phyloP scores from a whole-genome alignment of 1,284 basidiomycete species.

The Stereum hirsutum region DNA sequence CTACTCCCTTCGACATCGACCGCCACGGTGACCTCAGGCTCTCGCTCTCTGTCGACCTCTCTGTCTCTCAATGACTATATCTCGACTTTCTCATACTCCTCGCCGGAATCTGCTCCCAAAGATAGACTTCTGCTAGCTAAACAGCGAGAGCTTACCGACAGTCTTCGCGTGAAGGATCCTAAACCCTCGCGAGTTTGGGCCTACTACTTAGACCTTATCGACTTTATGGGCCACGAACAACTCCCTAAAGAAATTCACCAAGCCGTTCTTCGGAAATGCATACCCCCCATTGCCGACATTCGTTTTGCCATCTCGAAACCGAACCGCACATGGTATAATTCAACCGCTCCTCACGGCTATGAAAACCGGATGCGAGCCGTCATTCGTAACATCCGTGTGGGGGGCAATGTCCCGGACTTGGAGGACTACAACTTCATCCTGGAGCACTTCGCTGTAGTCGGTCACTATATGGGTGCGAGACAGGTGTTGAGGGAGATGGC shows the following conservation, averaged over 20 bases:
- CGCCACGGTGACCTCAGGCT: too few species aligned
- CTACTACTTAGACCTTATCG: slow-evolving; percentile 47
- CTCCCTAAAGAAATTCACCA: slow-evolving; percentile 60
- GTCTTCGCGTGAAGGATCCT: slow-evolving; percentile 5
- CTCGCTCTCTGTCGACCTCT: too few species aligned
- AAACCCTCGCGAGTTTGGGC: slow-evolving; percentile 47
- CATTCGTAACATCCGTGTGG: slow-evolving; percentile 56
- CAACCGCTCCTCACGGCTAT: slow-evolving; percentile 34
- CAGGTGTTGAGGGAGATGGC: slow-evolving; percentile 53
- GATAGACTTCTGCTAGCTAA: too few species aligned
- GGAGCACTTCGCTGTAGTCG: slow-evolving; percentile 63
- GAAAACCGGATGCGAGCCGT: slow-evolving; percentile 56
- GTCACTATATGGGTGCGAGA: slow-evolving; percentile 49
- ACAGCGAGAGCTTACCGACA: too few species aligned
- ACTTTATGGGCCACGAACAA: slow-evolving; percentile 30
- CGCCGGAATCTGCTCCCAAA: too few species aligned
- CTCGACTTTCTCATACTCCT: too few species aligned
- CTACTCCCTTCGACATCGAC: too few species aligned
- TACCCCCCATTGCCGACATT: slow-evolving; percentile 33
- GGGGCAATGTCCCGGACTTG: slow-evolving; percentile 37
- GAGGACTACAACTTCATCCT: slow-evolving; percentile 69
- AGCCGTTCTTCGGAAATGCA: slow-evolving; percentile 55
- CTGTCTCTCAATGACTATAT: too few species aligned
- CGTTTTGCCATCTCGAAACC: slow-evolving; percentile 32
- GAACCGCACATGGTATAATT: slow-evolving; percentile 22